Evolutionary conservation across 2,329 filamentous ascomycete species (phyloP).

Genomic region (Pseudogymnoascus sp.): DNA sequence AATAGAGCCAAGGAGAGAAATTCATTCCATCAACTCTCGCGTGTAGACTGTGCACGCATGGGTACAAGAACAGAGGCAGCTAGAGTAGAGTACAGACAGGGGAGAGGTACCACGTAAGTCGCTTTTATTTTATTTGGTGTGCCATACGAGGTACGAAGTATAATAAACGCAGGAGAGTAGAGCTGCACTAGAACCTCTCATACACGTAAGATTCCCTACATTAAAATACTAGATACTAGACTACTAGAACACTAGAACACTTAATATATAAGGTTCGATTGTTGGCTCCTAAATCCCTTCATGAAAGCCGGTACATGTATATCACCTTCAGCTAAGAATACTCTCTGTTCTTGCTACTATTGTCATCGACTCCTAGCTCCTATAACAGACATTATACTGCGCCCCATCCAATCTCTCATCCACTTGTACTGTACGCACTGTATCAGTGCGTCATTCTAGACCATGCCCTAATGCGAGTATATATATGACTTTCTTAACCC

Average conservation of each 20-base stretch:
- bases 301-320: not conserved
- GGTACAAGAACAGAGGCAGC: not conserved
- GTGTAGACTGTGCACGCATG: not conserved
- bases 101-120: not conserved
- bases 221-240: not conserved
- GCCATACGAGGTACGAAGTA: not conserved
- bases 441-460: not conserved
- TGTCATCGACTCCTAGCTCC: not conserved
- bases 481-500: not conserved
- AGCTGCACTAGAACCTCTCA: not conserved
- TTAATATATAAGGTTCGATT: not conserved
- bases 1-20: not conserved
- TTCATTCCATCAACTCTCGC: not conserved
- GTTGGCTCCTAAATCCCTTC: not conserved
- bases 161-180: not conserved
- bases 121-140: not conserved
- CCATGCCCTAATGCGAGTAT: constrained; percentile 1
- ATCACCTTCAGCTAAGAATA: not conserved
- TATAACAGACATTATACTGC: not conserved
- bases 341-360: not conserved
- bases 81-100: not conserved
- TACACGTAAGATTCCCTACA: not conserved
- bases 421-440: not conserved
- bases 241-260: not conserved
- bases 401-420: not conserved